Evolutionary conservation across 305 asterid species (phyloP).

Genomic region (Monarda citriodora): DNA sequence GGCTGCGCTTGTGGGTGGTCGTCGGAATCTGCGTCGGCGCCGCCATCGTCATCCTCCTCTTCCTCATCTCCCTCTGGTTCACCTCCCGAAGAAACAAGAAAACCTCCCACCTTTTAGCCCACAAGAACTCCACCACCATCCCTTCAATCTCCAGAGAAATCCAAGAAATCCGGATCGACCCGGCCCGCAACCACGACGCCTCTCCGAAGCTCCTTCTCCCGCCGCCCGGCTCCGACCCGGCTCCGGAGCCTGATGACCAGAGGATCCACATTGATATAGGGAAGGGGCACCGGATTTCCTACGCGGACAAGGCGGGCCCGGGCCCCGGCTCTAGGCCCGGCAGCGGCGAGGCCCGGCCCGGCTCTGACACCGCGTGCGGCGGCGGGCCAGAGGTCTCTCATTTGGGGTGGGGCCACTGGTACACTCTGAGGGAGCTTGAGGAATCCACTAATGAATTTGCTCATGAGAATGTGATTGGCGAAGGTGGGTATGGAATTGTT

Average conservation of each 20-base stretch:
- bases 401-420: slow-evolving; percentile 99
- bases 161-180: slow-evolving; percentile 75
- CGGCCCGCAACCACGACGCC: slow-evolving; percentile 37
- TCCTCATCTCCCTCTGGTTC: slow-evolving; percentile 80
- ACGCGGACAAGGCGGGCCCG: slow-evolving; percentile 35
- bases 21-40: slow-evolving; percentile 91
- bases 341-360: slow-evolving; percentile 46
- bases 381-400: slow-evolving; percentile 88
- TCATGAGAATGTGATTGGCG: slow-evolving; percentile 91
- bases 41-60: slow-evolving; percentile 66
- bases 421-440: slow-evolving; percentile 88
- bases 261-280: slow-evolving; percentile 59
- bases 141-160: slow-evolving; percentile 81
- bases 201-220: slow-evolving; percentile 36
- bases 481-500: slow-evolving; percentile 97
- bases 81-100: slow-evolving; percentile 49
- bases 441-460: slow-evolving; percentile 63
- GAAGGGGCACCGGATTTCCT: slow-evolving; percentile 51
- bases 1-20: slow-evolving; percentile 81
- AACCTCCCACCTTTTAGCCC: slow-evolving; percentile 17
- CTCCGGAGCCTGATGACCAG: slow-evolving; percentile 48
- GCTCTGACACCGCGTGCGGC: slow-evolving; percentile 27
- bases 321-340: slow-evolving; percentile 40
- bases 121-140: slow-evolving; percentile 49
- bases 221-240: slow-evolving; percentile 41